These are phyloP conservation scores for Phytophthora aleatoria DNA, from an alignment of 352 stramenopile species.

Conservation along the genomic window DNA sequence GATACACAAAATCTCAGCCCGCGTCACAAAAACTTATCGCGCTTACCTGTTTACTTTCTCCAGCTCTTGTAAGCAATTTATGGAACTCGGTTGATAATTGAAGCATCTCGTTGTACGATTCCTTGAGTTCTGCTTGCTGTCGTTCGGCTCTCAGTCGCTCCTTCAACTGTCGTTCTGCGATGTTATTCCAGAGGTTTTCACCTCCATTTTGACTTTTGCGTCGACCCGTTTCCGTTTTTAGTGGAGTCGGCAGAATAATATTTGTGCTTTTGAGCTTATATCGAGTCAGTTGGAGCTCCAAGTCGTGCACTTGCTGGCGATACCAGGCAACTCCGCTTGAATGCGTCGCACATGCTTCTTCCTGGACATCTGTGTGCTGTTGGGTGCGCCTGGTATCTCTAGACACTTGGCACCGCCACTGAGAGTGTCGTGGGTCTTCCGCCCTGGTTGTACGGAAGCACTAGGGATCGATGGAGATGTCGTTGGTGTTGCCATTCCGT, in stretches of 20 bases:
- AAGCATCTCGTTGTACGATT: neutral
- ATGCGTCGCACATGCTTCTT: conserved; percentile 23
- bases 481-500: too few relatives aligned
- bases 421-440: too few relatives aligned
- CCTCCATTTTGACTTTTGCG: neutral
- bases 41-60: neutral
- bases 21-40: neutral
- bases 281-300: conserved; percentile 33
- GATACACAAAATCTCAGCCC: neutral
- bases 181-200: conserved; percentile 10
- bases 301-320: conserved; percentile 27
- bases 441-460: too few relatives aligned
- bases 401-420: neutral
- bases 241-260: neutral
- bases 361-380: neutral
- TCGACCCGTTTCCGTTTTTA: neutral
- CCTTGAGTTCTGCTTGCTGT: conserved; percentile 27
- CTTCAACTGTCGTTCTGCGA: conserved; percentile 27
- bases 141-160: conserved; percentile 15
- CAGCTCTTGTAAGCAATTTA: neutral
- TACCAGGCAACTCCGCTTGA: conserved; percentile 31
- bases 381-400: neutral
- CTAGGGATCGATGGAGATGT: too few relatives aligned
- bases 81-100: neutral
- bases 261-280: conserved; percentile 3